Conservation (phyloP, 2,329 filamentous ascomycete species). For the Westerdykella aurantiaca region DNA sequence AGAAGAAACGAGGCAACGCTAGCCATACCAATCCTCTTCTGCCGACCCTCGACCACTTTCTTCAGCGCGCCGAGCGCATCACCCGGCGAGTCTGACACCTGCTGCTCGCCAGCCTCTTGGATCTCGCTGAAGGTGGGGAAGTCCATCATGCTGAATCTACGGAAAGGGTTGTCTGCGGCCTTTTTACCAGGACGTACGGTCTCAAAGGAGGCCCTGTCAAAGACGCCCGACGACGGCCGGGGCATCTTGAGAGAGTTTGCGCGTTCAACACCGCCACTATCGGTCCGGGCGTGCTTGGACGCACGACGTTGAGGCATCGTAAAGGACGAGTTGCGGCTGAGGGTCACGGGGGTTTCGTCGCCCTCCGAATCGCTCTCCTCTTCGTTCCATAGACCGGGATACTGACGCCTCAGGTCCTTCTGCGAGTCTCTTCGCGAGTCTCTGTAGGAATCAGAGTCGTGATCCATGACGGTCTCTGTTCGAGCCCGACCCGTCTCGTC, state of each 20-base stretch:
- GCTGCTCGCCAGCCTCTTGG: conserved; percentile 17
- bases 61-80: conserved; percentile 39
- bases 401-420: conserved; percentile 31
- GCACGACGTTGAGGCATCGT: conserved; percentile 27
- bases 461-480: conserved; percentile 39
- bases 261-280: conserved; percentile 24
- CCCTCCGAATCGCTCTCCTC: conserved; percentile 37
- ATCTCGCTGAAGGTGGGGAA: conserved; percentile 21
- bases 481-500: conserved; percentile 45
- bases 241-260: conserved; percentile 30
- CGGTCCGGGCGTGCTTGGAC: conserved; percentile 33
- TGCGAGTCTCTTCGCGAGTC: conserved; percentile 20
- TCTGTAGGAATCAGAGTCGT: conserved; percentile 31
- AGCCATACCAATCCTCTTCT: conserved; percentile 30
- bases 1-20: background rate
- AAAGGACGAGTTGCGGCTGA: conserved; percentile 35
- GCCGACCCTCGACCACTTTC: conserved; percentile 36
- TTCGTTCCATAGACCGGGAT: conserved; percentile 42
- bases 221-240: conserved; percentile 22
- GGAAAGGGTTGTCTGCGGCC: conserved; percentile 18
- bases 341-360: conserved; percentile 22
- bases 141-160: conserved; percentile 32
- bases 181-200: conserved; percentile 19
- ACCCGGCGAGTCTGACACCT: conserved; percentile 29
- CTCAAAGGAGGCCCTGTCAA: conserved; percentile 31